Evolutionary conservation across 1,139 yeast genomes (phyloP).

Genomic region (Wickerhamomyces sp.): DNA sequence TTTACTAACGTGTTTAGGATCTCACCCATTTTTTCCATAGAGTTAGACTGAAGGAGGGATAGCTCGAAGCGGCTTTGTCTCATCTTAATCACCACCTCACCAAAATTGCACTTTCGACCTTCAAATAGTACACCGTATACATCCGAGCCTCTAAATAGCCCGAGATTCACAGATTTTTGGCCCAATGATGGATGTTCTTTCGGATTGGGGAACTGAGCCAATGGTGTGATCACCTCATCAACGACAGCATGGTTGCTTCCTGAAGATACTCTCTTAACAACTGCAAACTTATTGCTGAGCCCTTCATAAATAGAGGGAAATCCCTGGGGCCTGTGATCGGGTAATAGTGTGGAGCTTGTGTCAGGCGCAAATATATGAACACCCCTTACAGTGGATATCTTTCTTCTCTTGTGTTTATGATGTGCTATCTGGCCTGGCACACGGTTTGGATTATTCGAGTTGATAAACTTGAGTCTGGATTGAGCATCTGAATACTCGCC

Average conservation of each 20-base stretch:
- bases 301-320: conserved; percentile 19
- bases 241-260: no score
- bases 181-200: not conserved
- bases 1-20: conserved; percentile 9
- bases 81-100: conserved; percentile 8
- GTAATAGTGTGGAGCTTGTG: no score
- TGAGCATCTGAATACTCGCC: no score
- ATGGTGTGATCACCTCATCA: no score
- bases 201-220: not conserved
- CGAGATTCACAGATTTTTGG: no score
- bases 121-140: conserved; percentile 13
- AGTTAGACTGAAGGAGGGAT: conserved; percentile 10
- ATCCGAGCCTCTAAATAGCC: conserved; percentile 10
- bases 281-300: conserved; percentile 15
- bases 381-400: no score
- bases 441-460: no score
- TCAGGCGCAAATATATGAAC: conserved; percentile 11
- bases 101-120: not conserved
- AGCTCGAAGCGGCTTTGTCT: conserved; percentile 9
- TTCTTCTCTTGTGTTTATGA: no score
- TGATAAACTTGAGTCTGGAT: no score
- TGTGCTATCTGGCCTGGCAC: no score
- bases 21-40: conserved; percentile 9
- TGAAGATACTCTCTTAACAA: conserved; percentile 10
- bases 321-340: conserved; percentile 7